These are phyloP conservation scores for Hypoxylon sp. DNA, from an alignment of 2,329 filamentous ascomycete species.

Conservation along the genomic window DNA sequence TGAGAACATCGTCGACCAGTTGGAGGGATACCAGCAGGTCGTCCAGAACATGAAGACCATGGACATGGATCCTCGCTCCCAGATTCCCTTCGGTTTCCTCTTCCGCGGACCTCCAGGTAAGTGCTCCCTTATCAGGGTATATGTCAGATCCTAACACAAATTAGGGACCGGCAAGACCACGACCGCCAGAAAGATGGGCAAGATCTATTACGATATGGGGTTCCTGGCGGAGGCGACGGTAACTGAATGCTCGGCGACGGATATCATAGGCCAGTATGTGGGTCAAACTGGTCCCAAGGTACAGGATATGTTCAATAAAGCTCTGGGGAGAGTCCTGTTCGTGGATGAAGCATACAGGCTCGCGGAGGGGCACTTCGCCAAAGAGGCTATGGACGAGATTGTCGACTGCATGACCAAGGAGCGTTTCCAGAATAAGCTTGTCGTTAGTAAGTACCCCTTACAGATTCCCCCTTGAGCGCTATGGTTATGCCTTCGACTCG, in stretches of 20 bases:
- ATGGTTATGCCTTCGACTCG: neutral
- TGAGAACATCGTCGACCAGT: conserved; percentile 59
- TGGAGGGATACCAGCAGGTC: conserved; percentile 62
- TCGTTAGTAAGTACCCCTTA: conserved; percentile 59
- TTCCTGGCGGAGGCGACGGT: conserved; percentile 71
- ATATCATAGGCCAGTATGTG: conserved; percentile 74
- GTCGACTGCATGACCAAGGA: conserved; percentile 66
- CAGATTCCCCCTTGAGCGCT: neutral
- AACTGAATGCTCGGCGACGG: conserved; percentile 73
- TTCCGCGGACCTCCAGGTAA: conserved; percentile 70
- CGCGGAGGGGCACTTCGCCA: conserved; percentile 66
- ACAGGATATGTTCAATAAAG: conserved; percentile 62
- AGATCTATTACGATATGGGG: conserved; percentile 80
- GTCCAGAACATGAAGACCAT: conserved; percentile 58
- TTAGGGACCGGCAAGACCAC: conserved; percentile 70
- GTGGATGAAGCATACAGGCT: conserved; percentile 80
- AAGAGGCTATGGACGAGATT: conserved; percentile 66
- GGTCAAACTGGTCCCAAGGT: conserved; percentile 72
- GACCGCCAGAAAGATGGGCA: conserved; percentile 78
- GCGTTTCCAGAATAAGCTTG: conserved; percentile 67
- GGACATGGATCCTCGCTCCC: conserved; percentile 61
- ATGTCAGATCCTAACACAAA: conserved; percentile 18
- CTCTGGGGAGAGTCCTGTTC: conserved; percentile 74
- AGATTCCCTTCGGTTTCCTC: conserved; percentile 68
- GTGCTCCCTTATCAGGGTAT: conserved; percentile 13